These are phyloP conservation scores for Metschnikowia vanudenii DNA, from an alignment of 805 yeast species.

Conservation along the genomic window DNA sequence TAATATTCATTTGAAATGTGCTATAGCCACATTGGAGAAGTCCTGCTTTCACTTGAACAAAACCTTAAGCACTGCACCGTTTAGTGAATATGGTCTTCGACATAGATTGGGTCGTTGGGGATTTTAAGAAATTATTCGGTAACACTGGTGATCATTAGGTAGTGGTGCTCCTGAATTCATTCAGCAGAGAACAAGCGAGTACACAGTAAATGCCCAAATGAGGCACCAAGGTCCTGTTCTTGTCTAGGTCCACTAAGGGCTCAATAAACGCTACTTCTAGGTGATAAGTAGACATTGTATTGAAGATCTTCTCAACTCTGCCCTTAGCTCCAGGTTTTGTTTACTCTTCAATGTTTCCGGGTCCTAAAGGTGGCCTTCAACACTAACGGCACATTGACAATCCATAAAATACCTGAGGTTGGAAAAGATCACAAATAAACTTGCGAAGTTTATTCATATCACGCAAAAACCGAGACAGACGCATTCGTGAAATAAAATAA, in stretches of 20 bases:
- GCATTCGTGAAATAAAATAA: neutral
- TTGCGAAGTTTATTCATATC: too few species aligned
- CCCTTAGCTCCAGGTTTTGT: constrained; percentile 5
- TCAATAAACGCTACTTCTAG: constrained; percentile 31
- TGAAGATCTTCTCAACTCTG: constrained; percentile 16
- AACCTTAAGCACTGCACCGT: too few species aligned
- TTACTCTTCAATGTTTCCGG: constrained; percentile 8
- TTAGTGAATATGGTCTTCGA: constrained; percentile 34
- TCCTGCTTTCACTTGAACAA: too few species aligned
- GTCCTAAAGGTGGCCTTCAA: constrained; percentile 11
- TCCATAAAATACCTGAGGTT: constrained; percentile 13
- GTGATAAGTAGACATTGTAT: constrained; percentile 40
- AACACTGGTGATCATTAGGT: constrained; percentile 43
- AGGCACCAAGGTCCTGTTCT: constrained; percentile 31
- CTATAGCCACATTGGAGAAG: too few species aligned
- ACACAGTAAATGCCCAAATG: constrained; percentile 85
- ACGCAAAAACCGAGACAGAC: neutral
- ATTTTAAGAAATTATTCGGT: constrained; percentile 40
- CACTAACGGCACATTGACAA: constrained; percentile 37
- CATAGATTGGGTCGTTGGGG: constrained; percentile 61
- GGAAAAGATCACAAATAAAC: neutral
- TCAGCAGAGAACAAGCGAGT: constrained; percentile 55
- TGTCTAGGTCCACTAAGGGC: constrained; percentile 15
- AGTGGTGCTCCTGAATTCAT: constrained; percentile 56
- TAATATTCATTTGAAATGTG: too few species aligned